These are phyloP conservation scores for Zychaea mexicana DNA, from an alignment of 371 early-diverging fungal species.

Conservation along the genomic window DNA sequence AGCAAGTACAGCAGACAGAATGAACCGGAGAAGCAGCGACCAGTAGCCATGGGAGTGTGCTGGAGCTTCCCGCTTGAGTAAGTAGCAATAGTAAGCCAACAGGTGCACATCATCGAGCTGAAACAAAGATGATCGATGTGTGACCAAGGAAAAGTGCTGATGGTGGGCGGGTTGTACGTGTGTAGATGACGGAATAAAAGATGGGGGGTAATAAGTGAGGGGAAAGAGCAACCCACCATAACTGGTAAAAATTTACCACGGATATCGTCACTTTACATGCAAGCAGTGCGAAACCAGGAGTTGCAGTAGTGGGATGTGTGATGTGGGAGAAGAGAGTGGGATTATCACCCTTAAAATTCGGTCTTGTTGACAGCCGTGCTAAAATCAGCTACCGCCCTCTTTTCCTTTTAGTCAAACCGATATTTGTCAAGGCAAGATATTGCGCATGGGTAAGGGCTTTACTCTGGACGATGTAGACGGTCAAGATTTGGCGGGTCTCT, in stretches of 20 bases:
- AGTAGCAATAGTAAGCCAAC: constrained; percentile 1
- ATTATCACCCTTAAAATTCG: not conserved
- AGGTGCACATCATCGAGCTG: not conserved
- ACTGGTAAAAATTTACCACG: not conserved
- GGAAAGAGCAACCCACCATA: not conserved
- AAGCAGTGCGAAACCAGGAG: not conserved
- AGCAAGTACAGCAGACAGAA: not conserved
- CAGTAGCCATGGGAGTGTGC: constrained; percentile 40
- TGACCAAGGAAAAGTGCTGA: not conserved
- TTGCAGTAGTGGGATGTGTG: not conserved
- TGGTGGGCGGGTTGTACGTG: not conserved
- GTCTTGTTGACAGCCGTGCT: not conserved
- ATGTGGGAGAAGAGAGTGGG: not conserved
- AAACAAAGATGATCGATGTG: not conserved
- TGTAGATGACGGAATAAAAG: not conserved
- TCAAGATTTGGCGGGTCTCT: constrained; percentile 79
- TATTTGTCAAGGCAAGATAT: constrained; percentile 71
- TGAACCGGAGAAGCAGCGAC: constrained; percentile 22
- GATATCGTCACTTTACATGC: not conserved
- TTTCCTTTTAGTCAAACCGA: constrained; percentile 63
- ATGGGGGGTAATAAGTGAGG: not conserved
- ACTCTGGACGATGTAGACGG: constrained; percentile 74
- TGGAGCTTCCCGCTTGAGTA: constrained; percentile 57
- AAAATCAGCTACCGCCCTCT: not conserved
- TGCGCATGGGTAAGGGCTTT: constrained; percentile 95